Base-by-base conservation (phyloP, 805 yeast species). In the Peterozyma toletana region DNA sequence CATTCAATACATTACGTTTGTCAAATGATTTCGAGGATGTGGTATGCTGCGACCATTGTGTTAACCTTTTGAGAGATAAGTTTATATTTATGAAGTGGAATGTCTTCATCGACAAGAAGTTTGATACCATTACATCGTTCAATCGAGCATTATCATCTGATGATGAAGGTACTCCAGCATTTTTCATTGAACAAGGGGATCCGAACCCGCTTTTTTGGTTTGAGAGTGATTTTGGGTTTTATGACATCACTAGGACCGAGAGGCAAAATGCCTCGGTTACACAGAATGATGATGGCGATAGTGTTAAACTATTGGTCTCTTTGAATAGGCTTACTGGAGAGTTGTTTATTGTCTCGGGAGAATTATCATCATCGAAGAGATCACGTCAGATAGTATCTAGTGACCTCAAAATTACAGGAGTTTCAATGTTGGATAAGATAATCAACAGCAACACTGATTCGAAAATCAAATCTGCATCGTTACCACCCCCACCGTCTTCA, bases 251-350 rank as follows among this genome's bases (percentile, higher is more conserved):
- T 7, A 21, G 27, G 7, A 21, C 27, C 7, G 27, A 21, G 27
- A 21, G 27, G 27, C 4, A 7, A 7, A 21, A 21, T 21, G 4
- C 27, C 27, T 7, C 27, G 27, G 4, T 7, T 7, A 21, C 7
- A 5, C 27, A 21, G 7, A 4, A 21, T 7, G 45, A 42, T 3
- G 43, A 50, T 33, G 17, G 18, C 2, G 21, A 34, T 21, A 35
- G 51, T 33, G 44, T 63, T 41, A 50, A 51, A 31, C 17, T 63
- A 11, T 50, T 58, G 40, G 52, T 53, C 4, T 53, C 59, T 3
- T 53, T 63, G 40, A 56, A 63, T 46, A 52, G 68, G 39, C 39
- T 51, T 11, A 59, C 65, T 2, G 68, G 68, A 3, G 67, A 63
- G 33, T 45, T 63, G 14, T 55, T 49, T 44, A 41, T 60, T 45